phyloP scores from a whole-genome alignment of 2,329 filamentous ascomycete species.

The Xylariaceae sp. region DNA sequence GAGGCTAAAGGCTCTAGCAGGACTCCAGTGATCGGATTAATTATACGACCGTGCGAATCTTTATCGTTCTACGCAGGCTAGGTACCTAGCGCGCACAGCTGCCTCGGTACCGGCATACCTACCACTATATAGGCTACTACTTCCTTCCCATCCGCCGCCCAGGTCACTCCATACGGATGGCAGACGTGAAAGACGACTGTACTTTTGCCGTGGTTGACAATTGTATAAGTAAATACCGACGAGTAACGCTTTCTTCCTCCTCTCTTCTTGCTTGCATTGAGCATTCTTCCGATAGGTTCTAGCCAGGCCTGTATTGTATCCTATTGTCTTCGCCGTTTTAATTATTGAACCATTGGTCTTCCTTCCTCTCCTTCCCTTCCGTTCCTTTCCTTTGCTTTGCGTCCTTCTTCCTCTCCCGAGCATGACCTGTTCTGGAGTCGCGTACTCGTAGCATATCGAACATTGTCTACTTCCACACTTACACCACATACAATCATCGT shows the following conservation, averaged over 20 bases:
- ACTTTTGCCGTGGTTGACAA: background rate
- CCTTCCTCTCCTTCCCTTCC: background rate
- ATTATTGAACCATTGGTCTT: background rate
- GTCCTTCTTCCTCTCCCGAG: background rate
- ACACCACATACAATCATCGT: constrained; percentile 6
- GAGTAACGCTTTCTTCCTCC: background rate
- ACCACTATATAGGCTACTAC: background rate
- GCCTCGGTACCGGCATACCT: background rate
- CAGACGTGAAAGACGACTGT: background rate
- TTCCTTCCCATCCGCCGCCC: background rate
- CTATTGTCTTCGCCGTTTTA: background rate
- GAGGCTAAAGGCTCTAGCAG: background rate
- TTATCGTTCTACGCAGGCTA: background rate
- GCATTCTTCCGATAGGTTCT: background rate
- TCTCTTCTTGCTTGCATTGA: background rate
- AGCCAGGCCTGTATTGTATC: background rate
- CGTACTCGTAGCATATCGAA: constrained; percentile 7
- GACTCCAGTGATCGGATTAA: background rate
- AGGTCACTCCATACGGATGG: background rate
- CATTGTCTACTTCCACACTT: background rate
- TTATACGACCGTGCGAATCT: background rate
- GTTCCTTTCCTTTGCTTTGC: background rate
- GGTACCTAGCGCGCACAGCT: no score
- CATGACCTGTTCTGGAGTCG: background rate
- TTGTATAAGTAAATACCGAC: background rate